Evolutionary conservation across 148 eudicot genomes (phyloP).

Genomic region (Amaranthus cruentus): DNA sequence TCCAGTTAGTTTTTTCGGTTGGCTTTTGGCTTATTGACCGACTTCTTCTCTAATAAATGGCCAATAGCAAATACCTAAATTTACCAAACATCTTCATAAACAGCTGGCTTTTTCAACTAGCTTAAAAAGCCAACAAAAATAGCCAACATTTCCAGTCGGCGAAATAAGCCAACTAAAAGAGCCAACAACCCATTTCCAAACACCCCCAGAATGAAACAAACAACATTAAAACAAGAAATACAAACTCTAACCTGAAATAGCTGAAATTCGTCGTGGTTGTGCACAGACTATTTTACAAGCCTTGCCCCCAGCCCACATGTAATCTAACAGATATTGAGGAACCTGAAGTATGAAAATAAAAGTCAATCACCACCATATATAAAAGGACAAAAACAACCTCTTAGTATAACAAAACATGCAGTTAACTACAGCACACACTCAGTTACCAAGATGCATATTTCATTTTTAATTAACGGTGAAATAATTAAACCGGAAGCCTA

Average conservation of each 20-base stretch:
- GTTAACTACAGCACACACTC: neutral
- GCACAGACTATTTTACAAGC: constrained; percentile 87
- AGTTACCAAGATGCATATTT: neutral
- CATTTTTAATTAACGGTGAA: neutral
- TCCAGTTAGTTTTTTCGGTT: too few relatives aligned
- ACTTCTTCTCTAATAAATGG: too few relatives aligned
- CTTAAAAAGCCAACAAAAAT: too few relatives aligned
- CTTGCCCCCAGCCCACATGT: constrained; percentile 77
- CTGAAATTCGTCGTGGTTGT: constrained; percentile 93
- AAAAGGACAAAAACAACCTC: neutral
- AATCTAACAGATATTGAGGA: constrained; percentile 80
- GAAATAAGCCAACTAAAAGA: too few relatives aligned
- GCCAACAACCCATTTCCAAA: too few relatives aligned
- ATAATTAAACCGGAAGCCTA: too few relatives aligned
- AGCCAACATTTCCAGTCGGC: too few relatives aligned
- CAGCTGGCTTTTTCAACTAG: too few relatives aligned
- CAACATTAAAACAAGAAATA: neutral
- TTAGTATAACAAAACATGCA: neutral
- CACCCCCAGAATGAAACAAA: neutral
- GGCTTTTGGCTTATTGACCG: too few relatives aligned
- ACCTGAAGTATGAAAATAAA: constrained; percentile 44
- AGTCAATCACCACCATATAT: constrained; percentile 1
- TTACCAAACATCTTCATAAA: too few relatives aligned
- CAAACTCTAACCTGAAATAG: constrained; percentile 58
- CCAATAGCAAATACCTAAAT: too few relatives aligned